Percentiles rank a stretch among this genome's conserved stretches.
Evolutionary conservation across 768 basidiomycete genomes (phyloP).

Genomic region (Glaciozyma martinii): DNA sequence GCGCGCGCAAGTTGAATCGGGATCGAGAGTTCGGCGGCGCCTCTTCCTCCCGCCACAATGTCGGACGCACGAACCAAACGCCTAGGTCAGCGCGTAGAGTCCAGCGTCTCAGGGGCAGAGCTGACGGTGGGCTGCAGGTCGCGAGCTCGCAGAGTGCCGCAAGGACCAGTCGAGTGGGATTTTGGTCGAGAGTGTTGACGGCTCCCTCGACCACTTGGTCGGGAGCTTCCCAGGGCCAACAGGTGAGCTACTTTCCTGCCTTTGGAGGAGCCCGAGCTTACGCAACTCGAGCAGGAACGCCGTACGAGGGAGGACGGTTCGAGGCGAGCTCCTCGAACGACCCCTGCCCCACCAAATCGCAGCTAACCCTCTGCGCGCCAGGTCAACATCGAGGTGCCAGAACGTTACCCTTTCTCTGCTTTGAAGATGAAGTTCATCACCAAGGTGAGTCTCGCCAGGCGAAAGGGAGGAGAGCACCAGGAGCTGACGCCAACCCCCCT

Average conservation of each 20-base stretch:
- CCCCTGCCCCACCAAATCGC: not conserved
- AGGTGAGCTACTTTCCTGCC: too few species aligned
- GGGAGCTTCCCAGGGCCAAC: not conserved
- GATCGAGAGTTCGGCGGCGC: too few species aligned
- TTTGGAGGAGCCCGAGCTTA: not conserved
- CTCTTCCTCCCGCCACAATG: too few species aligned
- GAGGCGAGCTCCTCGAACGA: not conserved
- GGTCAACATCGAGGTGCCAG: not conserved
- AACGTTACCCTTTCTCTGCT: constrained; percentile 54
- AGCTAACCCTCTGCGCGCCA: not conserved
- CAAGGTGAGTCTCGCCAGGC: constrained; percentile 11
- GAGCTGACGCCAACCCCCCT: not conserved
- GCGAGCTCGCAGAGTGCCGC: too few species aligned
- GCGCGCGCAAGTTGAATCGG: too few species aligned
- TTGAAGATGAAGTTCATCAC: constrained; percentile 99
- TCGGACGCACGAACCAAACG: too few species aligned
- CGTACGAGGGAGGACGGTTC: constrained; percentile 6
- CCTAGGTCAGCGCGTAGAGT: too few species aligned
- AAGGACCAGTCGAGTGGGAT: not conserved
- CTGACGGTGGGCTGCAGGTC: too few species aligned
- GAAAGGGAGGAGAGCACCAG: too few species aligned
- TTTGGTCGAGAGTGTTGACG: not conserved
- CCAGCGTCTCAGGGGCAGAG: too few species aligned
- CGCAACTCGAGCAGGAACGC: constrained; percentile 1
- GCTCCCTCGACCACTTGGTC: not conserved